Conservation (phyloP, 805 yeast species). For the Candida ficus region DNA sequence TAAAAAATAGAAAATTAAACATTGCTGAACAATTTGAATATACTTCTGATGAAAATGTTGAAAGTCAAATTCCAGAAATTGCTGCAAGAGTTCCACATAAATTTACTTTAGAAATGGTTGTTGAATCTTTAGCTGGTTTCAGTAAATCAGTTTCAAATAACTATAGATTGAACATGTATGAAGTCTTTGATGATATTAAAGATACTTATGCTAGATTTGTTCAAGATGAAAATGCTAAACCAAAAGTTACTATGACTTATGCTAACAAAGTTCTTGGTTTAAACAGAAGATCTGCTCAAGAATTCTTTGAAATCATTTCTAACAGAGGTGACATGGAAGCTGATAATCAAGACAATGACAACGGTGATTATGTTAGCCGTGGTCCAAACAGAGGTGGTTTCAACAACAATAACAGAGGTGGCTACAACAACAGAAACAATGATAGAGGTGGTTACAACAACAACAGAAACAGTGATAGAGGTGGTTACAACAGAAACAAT, state of each 20-base stretch:
- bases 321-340: too few species aligned
- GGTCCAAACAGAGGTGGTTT: too few species aligned
- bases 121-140: slow-evolving; percentile 32
- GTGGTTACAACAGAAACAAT: slow-evolving; percentile 4
- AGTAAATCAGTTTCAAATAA: slow-evolving; percentile 29
- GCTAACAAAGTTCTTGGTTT: slow-evolving; percentile 20
- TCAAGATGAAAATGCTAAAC: slow-evolving; percentile 15
- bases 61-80: slow-evolving; percentile 26
- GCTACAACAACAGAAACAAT: not conserved
- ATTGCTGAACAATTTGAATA: slow-evolving; percentile 42
- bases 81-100: slow-evolving; percentile 22
- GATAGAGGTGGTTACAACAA: not conserved
- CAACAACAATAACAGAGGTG: not conserved
- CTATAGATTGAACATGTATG: slow-evolving; percentile 28
- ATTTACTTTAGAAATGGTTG: slow-evolving; percentile 26
- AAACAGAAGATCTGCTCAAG: slow-evolving; percentile 16
- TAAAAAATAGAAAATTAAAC: slow-evolving; percentile 49
- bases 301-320: slow-evolving; percentile 15
- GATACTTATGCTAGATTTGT: slow-evolving; percentile 24
- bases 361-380: too few species aligned
- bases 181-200: slow-evolving; percentile 29
- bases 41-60: slow-evolving; percentile 32
- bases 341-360: too few species aligned
- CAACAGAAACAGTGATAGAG: slow-evolving; percentile 1
- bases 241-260: slow-evolving; percentile 18